phyloP scores from a whole-genome alignment of 768 basidiomycete species.

The Auricularia sp. region DNA sequence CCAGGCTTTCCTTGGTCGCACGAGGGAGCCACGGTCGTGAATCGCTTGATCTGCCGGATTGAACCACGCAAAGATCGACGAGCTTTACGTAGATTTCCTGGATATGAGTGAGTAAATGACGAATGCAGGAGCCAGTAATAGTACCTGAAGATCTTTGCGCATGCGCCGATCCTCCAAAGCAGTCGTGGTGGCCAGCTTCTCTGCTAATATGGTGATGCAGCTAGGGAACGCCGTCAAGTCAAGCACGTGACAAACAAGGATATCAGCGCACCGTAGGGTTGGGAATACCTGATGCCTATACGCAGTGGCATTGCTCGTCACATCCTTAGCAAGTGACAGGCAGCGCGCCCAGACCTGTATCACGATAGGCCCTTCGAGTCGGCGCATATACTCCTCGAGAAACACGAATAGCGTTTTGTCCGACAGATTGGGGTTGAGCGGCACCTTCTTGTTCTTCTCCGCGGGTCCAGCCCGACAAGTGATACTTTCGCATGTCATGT shows the following conservation, averaged over 20 bases:
- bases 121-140: not conserved
- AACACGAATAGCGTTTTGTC: constrained; percentile 73
- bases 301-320: constrained; percentile 53
- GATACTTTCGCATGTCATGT: constrained; percentile 83
- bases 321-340: constrained; percentile 68
- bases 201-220: constrained; percentile 67
- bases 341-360: constrained; percentile 86
- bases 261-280: constrained; percentile 49
- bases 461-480: constrained; percentile 40
- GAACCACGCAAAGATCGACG: constrained; percentile 65
- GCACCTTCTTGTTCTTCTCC: constrained; percentile 52
- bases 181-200: constrained; percentile 79
- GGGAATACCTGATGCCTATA: constrained; percentile 66
- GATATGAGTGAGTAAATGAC: constrained; percentile 2
- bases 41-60: constrained; percentile 65
- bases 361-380: constrained; percentile 83
- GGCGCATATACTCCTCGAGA: constrained; percentile 73
- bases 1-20: constrained; percentile 48
- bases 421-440: constrained; percentile 61
- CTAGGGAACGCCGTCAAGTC: constrained; percentile 28
- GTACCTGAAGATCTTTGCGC: constrained; percentile 80
- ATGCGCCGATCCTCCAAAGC: constrained; percentile 84
- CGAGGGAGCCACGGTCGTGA: constrained; percentile 74
- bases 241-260: constrained; percentile 2
- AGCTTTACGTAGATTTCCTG: constrained; percentile 81